Base-by-base conservation (phyloP, 176 grass and related monocot genomes). In the Carex scoparia region DNA sequence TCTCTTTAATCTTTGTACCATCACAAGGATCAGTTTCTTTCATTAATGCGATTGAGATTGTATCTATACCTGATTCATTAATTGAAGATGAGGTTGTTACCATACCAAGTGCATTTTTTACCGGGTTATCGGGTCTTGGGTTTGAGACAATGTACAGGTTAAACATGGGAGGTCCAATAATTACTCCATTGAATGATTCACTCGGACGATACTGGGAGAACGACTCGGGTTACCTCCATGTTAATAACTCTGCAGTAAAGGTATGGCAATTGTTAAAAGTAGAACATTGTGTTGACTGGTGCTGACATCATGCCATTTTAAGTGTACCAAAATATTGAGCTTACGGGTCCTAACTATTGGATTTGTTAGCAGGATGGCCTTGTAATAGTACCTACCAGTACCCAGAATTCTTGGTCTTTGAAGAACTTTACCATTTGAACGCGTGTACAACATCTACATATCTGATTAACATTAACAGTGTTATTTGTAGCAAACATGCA, bases 1-100 rank as follows among this genome's bases (percentile, higher is more conserved):
- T 98, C 62, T 86, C 88, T 37, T 82, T 98, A 4, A 86, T 90
- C 30, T 98, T 98, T 67, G 89, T 98, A 84, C 95, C 95, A 1
- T 72, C 83, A 51, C 89, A 86, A 48, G 92, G 85, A 59, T 89
- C 81, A 8, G 73, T 90, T 64, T 84, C 92, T 35, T 98, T 98
- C 10, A 38, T 98, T 31, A 98, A 92, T 75, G 95, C 89, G 2
- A 92, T 98, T 23, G 92, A 98, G 69, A 91, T 98, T 60, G 69
- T 98, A 51, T 98, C 93, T 2, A 88, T 90, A 57, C 95, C 95
- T 85, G 91, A 95, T 73, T 46, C 81, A 55, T 88, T 95, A 15
- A 92, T 98, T 67, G 83, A 85, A 3, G 85, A 95, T 88, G 88
- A 92, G 0, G 95, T 70, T 0, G 85, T 85, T n/a, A 37, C 44